phyloP scores from a whole-genome alignment of 2,329 filamentous ascomycete species.

The Colletotrichum tamarilloi region DNA sequence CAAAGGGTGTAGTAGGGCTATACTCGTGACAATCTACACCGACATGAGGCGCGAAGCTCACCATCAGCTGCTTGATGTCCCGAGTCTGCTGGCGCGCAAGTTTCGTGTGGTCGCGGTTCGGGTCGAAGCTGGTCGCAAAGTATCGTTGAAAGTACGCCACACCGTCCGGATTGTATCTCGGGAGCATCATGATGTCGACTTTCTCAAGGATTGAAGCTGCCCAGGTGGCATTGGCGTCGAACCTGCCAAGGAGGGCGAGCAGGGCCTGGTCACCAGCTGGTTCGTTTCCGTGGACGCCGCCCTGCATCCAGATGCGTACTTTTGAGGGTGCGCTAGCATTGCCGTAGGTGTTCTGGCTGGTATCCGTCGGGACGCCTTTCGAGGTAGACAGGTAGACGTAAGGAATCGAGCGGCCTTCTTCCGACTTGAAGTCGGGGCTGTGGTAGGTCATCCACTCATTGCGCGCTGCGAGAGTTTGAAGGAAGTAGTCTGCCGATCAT shows the following conservation, averaged over 20 bases:
- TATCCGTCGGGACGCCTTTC: not conserved
- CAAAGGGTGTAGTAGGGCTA: constrained; percentile 34
- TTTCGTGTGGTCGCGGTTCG: constrained; percentile 48
- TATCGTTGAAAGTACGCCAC: constrained; percentile 47
- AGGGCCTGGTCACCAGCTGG: constrained; percentile 45
- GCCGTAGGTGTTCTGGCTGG: constrained; percentile 8
- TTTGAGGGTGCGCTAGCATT: constrained; percentile 37
- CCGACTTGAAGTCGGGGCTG: constrained; percentile 36
- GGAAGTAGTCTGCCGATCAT: constrained; percentile 36
- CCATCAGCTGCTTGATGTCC: constrained; percentile 43
- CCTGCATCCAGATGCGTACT: constrained; percentile 46
- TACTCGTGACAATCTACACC: constrained; percentile 49
- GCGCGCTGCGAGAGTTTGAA: constrained; percentile 38
- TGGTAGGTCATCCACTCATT: constrained; percentile 42
- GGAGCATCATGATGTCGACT: constrained; percentile 44
- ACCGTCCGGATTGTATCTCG: constrained; percentile 48
- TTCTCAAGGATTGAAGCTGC: constrained; percentile 41
- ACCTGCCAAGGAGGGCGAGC: constrained; percentile 44
- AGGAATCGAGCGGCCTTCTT: constrained; percentile 40
- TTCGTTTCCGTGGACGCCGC: constrained; percentile 47
- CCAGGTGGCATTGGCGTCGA: constrained; percentile 44
- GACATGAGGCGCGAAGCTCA: constrained; percentile 43
- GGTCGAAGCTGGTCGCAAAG: constrained; percentile 44
- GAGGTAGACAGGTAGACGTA: constrained; percentile 37
- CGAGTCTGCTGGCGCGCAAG: constrained; percentile 45